Evolutionary conservation across 23 red algal genomes (phyloP), one percentile per base, ranked within the genome.

Genomic region (Gracilaria gracilis): DNA sequence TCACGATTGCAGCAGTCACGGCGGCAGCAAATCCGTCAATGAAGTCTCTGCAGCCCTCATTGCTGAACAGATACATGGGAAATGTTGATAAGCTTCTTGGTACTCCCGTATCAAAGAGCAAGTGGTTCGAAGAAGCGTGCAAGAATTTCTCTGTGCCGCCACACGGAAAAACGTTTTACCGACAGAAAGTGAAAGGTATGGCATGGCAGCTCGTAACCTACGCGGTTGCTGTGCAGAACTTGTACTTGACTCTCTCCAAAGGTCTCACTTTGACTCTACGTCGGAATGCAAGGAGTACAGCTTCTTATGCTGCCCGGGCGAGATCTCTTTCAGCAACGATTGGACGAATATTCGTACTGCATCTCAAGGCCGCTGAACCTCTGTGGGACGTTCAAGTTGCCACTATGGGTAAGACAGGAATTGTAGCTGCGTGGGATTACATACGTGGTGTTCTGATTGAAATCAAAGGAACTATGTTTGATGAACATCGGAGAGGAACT

Each of bases 341-440:
- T 27, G 93, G 93, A 37, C 77, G 93, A 49, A 95, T 75, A 17
- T 83, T 95, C 39, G 85, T 83, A 16, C 51, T 91, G 0, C 85
- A 95, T 31, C 42, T 95, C 20, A 53, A 67, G 20, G 79, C 93
- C 12, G 79, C 93, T 37, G 93, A 77, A n/a, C 20, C 42, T 32
- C 55, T 95, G 13, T 95, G 93, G 93, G 32, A 70, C 34, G 25
- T 89, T 19, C 17, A 78, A 20, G 93, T 90, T 17, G 75, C 44
- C 19, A 84, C 67, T 81, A 85, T 85, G 77, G 85, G 93, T 12
- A 44, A 58, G 31, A 76, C 48, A 46, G 34, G 64, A 31, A 55
- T 95, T 34, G 46, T 82, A n/a, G 83, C 85, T 51, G 93, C 85
- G 11, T 95, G 93, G 93, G 87, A 95, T 78, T 95, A 95, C 42